Conservation (phyloP, 768 basidiomycete species). For the Kondoa subrosea region DNA sequence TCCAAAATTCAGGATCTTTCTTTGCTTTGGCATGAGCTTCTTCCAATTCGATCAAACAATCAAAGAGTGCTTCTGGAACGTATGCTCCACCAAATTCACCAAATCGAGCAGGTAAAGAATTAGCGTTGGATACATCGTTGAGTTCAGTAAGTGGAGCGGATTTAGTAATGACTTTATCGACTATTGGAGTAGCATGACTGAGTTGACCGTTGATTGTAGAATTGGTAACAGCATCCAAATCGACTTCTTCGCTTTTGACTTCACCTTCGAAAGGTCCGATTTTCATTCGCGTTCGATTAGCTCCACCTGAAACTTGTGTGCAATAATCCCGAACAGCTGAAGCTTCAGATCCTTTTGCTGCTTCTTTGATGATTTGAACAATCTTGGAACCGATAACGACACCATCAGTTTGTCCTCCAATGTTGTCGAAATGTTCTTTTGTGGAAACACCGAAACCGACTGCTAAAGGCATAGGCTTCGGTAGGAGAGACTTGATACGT, state of each 20-base stretch:
- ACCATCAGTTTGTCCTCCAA: constrained; percentile 80
- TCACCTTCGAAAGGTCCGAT: constrained; percentile 8
- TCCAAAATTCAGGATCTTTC: constrained; percentile 76
- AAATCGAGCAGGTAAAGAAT: constrained; percentile 60
- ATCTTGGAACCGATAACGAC: constrained; percentile 84
- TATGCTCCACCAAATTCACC: constrained; percentile 95
- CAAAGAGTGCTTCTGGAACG: constrained; percentile 90
- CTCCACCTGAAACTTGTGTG: constrained; percentile 42
- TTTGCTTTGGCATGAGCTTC: constrained; percentile 74
- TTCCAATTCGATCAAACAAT: constrained; percentile 72
- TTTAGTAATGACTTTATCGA: constrained; percentile 14
- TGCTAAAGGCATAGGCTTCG: constrained; percentile 46
- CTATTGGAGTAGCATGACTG: constrained; percentile 7
- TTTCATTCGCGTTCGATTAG: constrained; percentile 10
- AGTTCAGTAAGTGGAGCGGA: constrained; percentile 1
- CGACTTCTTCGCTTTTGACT: constrained; percentile 11
- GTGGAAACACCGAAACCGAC: constrained; percentile 95
- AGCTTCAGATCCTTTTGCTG: constrained; percentile 36
- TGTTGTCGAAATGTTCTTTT: constrained; percentile 67
- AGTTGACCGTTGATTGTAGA: constrained; percentile 20
- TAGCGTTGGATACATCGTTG: constrained; percentile 34
- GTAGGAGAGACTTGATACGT: constrained; percentile 49
- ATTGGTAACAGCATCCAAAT: constrained; percentile 9
- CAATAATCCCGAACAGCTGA: constrained; percentile 55
- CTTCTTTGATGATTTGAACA: constrained; percentile 58